Evolutionary conservation across 495 filamentous ascomycete species (phyloP).

Genomic region (Xylaria flabelliformis): DNA sequence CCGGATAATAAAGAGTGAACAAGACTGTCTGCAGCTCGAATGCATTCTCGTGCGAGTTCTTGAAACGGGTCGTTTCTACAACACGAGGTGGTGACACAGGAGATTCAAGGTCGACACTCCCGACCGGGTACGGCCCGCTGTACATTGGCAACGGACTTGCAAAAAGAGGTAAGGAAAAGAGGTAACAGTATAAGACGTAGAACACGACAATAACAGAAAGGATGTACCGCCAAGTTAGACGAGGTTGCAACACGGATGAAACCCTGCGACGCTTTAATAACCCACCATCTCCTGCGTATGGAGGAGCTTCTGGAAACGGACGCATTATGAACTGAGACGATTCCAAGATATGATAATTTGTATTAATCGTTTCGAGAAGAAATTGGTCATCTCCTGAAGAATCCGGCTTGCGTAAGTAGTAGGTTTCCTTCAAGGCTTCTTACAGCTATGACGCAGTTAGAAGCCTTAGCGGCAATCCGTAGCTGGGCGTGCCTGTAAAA

Average conservation of each 20-base stretch:
- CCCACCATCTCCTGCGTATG: slow-evolving; percentile 14
- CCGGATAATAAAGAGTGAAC: slow-evolving; percentile 58
- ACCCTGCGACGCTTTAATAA: slow-evolving; percentile 12
- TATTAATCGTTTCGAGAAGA: background rate
- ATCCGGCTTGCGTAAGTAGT: slow-evolving; percentile 2
- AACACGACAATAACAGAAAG: slow-evolving; percentile 27
- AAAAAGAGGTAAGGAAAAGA: slow-evolving; percentile 50
- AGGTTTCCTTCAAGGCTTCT: background rate
- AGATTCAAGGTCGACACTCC: slow-evolving; percentile 55
- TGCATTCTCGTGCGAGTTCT: slow-evolving; percentile 41
- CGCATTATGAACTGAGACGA: background rate
- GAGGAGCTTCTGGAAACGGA: slow-evolving; percentile 23
- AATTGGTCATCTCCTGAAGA: background rate
- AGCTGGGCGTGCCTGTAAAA: background rate
- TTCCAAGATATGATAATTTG: background rate
- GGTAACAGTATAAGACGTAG: slow-evolving; percentile 48
- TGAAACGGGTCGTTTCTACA: slow-evolving; percentile 48
- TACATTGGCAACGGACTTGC: slow-evolving; percentile 53
- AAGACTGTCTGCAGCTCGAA: slow-evolving; percentile 57
- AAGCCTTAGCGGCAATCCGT: background rate
- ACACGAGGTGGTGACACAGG: slow-evolving; percentile 41
- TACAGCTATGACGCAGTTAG: slow-evolving; percentile 16
- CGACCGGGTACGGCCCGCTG: slow-evolving; percentile 56
- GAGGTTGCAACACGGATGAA: slow-evolving; percentile 18
- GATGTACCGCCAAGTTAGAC: slow-evolving; percentile 42